Evolutionary conservation across 768 basidiomycete genomes (phyloP), one percentile per base, ranked within the genome.

Genomic region (Ramaria rubella): DNA sequence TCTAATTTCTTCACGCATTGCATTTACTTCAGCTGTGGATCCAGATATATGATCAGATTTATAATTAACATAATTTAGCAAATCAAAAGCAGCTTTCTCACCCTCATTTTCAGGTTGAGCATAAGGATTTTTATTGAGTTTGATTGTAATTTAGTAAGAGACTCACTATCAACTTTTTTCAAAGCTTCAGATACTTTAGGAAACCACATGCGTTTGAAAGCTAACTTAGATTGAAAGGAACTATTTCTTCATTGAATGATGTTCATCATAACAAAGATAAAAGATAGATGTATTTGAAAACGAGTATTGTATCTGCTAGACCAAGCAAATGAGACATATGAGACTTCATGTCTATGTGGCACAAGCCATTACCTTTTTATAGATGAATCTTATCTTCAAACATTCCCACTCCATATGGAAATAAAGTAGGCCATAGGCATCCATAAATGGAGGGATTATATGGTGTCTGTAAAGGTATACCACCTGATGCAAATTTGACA

Each of bases 341-440:
- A 8, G 17, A n/a, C 26, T 55, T 55, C 5, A 55, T 15, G 30
- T 50, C 12, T 5, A 50, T 12, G n/a, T 11, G 9, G n/a, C 38
- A 19, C 21, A 27, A 48, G 12, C 38, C 42, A 15, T 17, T 11
- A 15, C 6, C 24, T 26, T 45, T 44, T 15, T 15, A 5, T 5
- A 5, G 15, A 44, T 27, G 48, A 59, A 59, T n/a, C n/a, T n/a
- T n/a, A n/a, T n/a, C n/a, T n/a, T n/a, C n/a, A n/a, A n/a, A n/a
- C n/a, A n/a, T n/a, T 14, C 63, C 63, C 17, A 61, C 55, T 23
- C 63, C 63, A 24, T 61, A 64, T 29, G 63, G 63, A 23, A 64
- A 64, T 14, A 65, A 54, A 26, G 62, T 63, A 30, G 64, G 64
- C 56, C 58, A 65, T 24, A 65, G 34, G 27, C 34, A 49, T 14